Conservation (phyloP, 441 rosid species). For the Theobroma grandiflorum region DNA sequence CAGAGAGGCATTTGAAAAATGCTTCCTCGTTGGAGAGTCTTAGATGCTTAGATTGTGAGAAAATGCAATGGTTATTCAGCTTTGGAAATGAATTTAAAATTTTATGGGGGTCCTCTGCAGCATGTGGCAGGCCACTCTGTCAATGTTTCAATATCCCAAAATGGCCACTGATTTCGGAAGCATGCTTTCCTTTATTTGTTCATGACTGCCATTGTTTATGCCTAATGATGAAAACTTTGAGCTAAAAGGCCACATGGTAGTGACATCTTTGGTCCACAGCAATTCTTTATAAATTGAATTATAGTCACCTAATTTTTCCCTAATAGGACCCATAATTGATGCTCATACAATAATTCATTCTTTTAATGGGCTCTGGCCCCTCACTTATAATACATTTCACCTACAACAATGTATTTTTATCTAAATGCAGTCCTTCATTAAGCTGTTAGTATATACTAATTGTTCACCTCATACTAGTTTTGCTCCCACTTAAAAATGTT, state of each 20-base stretch:
- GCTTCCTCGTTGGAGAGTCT: constrained; percentile 26
- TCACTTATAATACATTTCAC: no score
- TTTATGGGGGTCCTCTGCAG: neutral
- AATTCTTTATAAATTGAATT: neutral
- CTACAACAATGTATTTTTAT: no score
- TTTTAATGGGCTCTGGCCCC: no score
- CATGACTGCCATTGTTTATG: neutral
- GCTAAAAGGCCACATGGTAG: neutral
- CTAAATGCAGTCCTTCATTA: no score
- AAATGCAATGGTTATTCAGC: constrained; percentile 2
- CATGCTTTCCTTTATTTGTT: constrained; percentile 6
- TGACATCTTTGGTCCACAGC: neutral
- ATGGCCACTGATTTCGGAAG: constrained; percentile 29
- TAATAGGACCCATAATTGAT: neutral
- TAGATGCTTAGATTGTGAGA: constrained; percentile 27
- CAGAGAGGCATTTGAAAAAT: constrained; percentile 6
- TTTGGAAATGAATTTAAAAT: neutral
- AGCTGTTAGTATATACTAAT: no score
- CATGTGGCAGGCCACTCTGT: neutral
- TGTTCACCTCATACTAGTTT: no score
- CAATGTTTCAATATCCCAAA: neutral
- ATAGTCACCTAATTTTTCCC: neutral
- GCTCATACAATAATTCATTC: neutral
- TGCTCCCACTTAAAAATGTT: no score
- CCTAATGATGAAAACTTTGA: neutral